These are phyloP conservation scores for Diaporthe nobilis DNA, from an alignment of 2,329 filamentous ascomycete species.

Conservation along the genomic window DNA sequence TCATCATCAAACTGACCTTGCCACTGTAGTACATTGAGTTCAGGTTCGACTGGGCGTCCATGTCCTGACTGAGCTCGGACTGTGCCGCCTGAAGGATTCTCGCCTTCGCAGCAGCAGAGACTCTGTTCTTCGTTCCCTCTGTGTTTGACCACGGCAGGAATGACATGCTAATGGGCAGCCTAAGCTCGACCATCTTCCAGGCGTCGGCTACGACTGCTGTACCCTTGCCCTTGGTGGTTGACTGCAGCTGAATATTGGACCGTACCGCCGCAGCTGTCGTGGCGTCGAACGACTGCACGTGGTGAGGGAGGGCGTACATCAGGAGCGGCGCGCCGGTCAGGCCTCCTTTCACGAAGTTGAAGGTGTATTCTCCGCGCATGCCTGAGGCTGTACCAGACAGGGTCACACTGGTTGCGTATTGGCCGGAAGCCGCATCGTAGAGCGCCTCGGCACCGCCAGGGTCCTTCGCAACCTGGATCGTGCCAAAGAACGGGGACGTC, in stretches of 20 bases:
- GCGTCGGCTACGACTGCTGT: slow-evolving; percentile 78
- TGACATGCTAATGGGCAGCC: slow-evolving; percentile 80
- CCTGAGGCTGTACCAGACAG: slow-evolving; percentile 75
- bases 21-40: slow-evolving; percentile 96
- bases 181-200: slow-evolving; percentile 83
- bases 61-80: slow-evolving; percentile 83
- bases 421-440: slow-evolving; percentile 82
- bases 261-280: slow-evolving; percentile 64
- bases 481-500: slow-evolving; percentile 78
- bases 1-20: slow-evolving; percentile 68
- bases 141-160: slow-evolving; percentile 83
- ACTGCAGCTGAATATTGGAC: slow-evolving; percentile 75
- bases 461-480: slow-evolving; percentile 87
- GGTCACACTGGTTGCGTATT: slow-evolving; percentile 76
- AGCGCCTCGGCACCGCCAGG: slow-evolving; percentile 74
- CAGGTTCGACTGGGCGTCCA: slow-evolving; percentile 79
- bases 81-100: slow-evolving; percentile 74
- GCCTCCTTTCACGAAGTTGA: slow-evolving; percentile 82
- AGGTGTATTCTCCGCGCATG: slow-evolving; percentile 77
- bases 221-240: slow-evolving; percentile 87
- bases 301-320: slow-evolving; percentile 93
- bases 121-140: slow-evolving; percentile 58
- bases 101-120: slow-evolving; percentile 69
- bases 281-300: slow-evolving; percentile 80
- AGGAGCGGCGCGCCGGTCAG: slow-evolving; percentile 72